These are phyloP conservation scores for Macrotyloma uniflorum DNA, from an alignment of 306 rosid genomes.

Conservation along the genomic window DNA sequence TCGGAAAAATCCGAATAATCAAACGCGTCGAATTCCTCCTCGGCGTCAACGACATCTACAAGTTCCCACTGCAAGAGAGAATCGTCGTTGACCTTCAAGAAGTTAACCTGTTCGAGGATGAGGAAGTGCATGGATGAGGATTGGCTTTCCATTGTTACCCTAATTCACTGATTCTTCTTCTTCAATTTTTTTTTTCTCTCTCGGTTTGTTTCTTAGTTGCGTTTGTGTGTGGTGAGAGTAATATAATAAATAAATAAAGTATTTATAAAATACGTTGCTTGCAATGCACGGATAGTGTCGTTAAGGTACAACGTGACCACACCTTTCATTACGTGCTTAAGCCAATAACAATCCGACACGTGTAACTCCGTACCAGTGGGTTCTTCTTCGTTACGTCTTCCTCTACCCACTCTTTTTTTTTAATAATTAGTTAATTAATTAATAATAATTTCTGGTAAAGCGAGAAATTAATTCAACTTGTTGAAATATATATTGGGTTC, in stretches of 20 bases:
- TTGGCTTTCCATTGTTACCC: constrained; percentile 49
- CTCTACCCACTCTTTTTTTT: neutral
- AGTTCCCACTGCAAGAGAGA: constrained; percentile 62
- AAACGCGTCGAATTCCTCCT: constrained; percentile 1
- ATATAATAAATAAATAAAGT: neutral
- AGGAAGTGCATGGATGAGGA: constrained; percentile 48
- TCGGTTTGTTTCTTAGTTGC: neutral
- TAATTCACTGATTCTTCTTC: neutral
- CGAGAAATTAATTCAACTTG: no score
- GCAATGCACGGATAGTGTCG: constrained; percentile 32
- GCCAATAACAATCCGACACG: constrained; percentile 2
- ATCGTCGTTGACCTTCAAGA: constrained; percentile 46
- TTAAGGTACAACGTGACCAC: neutral
- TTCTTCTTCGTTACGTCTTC: constrained; percentile 5
- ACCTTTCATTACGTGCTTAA: constrained; percentile 31
- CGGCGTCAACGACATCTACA: constrained; percentile 40
- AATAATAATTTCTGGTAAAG: neutral
- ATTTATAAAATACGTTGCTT: constrained; percentile 23
- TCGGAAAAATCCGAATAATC: constrained; percentile 36
- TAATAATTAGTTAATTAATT: neutral
- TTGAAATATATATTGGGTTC: no score
- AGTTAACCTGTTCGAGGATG: constrained; percentile 51
- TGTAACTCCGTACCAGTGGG: constrained; percentile 2
- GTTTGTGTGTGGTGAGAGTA: neutral
- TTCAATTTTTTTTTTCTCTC: neutral